Percentiles rank a stretch among this genome's conserved stretches.
phyloP scores from a whole-genome alignment of 2,329 filamentous ascomycete genomes.

The Zasmidium cellare region DNA sequence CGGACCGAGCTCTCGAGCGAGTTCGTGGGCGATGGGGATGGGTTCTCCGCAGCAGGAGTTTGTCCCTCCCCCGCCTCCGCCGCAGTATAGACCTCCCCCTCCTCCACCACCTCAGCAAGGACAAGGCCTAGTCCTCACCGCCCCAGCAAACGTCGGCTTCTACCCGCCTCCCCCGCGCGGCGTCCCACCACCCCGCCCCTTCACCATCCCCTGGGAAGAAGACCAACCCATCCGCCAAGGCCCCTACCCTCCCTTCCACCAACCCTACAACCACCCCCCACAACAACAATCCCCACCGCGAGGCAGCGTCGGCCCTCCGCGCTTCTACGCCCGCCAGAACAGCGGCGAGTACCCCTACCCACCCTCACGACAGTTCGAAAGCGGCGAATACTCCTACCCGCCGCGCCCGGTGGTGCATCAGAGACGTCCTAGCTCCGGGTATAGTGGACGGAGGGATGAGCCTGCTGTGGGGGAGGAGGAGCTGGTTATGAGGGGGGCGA shows the following conservation, averaged over 20 bases:
- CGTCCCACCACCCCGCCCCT: background rate
- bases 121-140: background rate
- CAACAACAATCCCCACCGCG: background rate
- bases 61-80: background rate
- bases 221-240: background rate
- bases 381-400: background rate
- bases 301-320: background rate
- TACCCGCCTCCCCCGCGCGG: background rate
- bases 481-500: conserved; percentile 61
- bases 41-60: background rate
- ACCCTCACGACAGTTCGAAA: background rate
- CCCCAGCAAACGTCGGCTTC: background rate
- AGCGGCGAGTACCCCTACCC: background rate
- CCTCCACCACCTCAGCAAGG: background rate
- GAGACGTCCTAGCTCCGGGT: conserved; percentile 19
- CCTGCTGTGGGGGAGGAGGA: conserved; percentile 28
- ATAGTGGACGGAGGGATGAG: conserved; percentile 29
- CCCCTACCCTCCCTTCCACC: background rate
- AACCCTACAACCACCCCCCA: background rate
- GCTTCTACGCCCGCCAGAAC: conserved; percentile 4
- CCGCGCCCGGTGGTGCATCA: background rate
- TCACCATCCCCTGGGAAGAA: conserved; percentile 8
- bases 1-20: conserved; percentile 1
- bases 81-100: background rate
- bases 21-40: background rate